These are phyloP conservation scores for Paradendryphiella salina DNA, from an alignment of 2,329 filamentous ascomycete species.

Conservation along the genomic window DNA sequence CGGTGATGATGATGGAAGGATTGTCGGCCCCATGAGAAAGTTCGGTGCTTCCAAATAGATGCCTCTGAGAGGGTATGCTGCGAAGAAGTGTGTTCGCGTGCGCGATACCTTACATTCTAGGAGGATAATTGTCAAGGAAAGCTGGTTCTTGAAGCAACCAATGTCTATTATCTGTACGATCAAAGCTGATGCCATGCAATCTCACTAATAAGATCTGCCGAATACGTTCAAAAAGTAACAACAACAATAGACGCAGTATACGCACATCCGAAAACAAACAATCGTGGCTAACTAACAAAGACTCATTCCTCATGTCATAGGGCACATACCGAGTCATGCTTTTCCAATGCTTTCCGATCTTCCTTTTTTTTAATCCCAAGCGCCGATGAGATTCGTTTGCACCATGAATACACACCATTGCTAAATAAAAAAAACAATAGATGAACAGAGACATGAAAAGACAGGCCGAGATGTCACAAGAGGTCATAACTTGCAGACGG, in stretches of 20 bases:
- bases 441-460: slow-evolving; percentile 8
- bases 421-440: slow-evolving; percentile 7
- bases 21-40: too few species aligned
- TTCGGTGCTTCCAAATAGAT: too few species aligned
- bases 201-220: slow-evolving; percentile 2
- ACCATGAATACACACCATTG: background rate
- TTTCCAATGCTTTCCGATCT: slow-evolving; percentile 6
- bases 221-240: background rate
- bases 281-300: slow-evolving; percentile 2
- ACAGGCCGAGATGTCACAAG: slow-evolving; percentile 15
- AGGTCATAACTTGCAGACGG: slow-evolving; percentile 24
- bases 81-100: too few species aligned
- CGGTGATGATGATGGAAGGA: too few species aligned
- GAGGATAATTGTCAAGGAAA: too few species aligned
- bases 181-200: background rate
- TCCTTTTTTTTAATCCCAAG: slow-evolving; percentile 2
- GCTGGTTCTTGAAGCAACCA: background rate
- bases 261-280: slow-evolving; percentile 9
- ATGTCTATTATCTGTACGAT: slow-evolving; percentile 3
- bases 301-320: slow-evolving; percentile 1
- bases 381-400: slow-evolving; percentile 2
- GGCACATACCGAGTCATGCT: slow-evolving; percentile 8
- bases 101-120: too few species aligned
- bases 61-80: too few species aligned
- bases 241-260: background rate